A percentile compares a stretch with the other conserved stretches of the same genome.
Conservation (phyloP, 345 rosid species). For the Citrus trifoliata region DNA sequence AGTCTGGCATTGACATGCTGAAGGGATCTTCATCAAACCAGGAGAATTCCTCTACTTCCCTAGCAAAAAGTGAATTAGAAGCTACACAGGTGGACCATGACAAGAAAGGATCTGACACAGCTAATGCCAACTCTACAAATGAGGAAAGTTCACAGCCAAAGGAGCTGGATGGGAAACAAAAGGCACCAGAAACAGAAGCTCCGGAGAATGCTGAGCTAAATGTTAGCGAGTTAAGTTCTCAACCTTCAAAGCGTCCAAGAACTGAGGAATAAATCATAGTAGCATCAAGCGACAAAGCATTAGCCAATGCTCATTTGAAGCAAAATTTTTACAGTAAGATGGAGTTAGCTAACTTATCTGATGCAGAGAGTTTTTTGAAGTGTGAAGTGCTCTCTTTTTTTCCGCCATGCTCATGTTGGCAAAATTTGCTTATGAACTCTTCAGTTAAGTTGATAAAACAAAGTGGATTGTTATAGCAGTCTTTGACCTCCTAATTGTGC, state of each 20-base stretch:
- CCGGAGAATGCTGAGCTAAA: constrained; percentile 23
- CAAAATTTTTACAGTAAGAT: constrained; percentile 23
- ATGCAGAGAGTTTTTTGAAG: constrained; percentile 18
- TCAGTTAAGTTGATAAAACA: constrained; percentile 9
- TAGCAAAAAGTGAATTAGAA: constrained; percentile 30
- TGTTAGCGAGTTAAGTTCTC: constrained; percentile 25
- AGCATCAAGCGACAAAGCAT: constrained; percentile 12
- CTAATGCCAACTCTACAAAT: constrained; percentile 8
- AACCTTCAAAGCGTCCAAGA: constrained; percentile 55
- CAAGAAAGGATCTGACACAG: constrained; percentile 3
- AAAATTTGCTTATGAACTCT: constrained; percentile 8
- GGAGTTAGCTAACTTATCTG: constrained; percentile 23
- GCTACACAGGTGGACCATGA: constrained; percentile 28
- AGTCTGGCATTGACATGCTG: constrained; percentile 51
- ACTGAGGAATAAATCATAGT: constrained; percentile 26
- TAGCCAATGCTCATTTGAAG: constrained; percentile 13
- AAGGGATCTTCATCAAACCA: constrained; percentile 50
- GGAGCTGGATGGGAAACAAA: constrained; percentile 26
- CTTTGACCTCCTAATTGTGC: constrained; percentile 6
- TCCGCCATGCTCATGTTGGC: neutral
- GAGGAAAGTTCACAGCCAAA: constrained; percentile 21
- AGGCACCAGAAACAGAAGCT: constrained; percentile 22
- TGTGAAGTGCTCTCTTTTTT: constrained; percentile 14
- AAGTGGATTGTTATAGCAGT: constrained; percentile 11
- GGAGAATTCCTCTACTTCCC: constrained; percentile 39